phyloP scores from a whole-genome alignment of 129 eudicot genomes.

The Mikania micrantha region DNA sequence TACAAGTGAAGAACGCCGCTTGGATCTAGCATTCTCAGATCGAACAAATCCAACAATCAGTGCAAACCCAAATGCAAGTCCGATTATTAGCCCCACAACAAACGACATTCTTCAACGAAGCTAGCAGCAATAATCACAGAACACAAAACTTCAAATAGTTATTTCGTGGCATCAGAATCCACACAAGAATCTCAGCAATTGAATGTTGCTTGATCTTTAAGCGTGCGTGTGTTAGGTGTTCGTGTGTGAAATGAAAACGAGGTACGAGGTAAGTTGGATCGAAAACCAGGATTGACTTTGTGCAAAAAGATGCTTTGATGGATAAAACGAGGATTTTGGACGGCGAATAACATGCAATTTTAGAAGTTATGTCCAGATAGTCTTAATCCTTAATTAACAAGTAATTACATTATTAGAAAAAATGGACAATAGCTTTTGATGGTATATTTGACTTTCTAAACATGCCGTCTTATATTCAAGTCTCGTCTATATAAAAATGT shows the following conservation, averaged over 20 bases:
- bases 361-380: slow-evolving; percentile 9
- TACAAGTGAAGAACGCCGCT: slow-evolving; percentile 66
- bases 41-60: slow-evolving; percentile 62
- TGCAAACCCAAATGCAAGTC: slow-evolving; percentile 50
- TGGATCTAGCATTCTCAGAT: slow-evolving; percentile 78
- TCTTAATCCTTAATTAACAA: slow-evolving; percentile 12
- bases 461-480: too few species aligned
- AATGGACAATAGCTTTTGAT: too few species aligned
- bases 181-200: neutral
- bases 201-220: slow-evolving; percentile 8
- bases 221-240: neutral
- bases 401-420: too few species aligned
- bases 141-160: neutral
- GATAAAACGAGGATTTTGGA: slow-evolving; percentile 20
- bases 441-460: too few species aligned
- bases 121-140: neutral
- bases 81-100: slow-evolving; percentile 57
- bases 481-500: too few species aligned
- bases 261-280: slow-evolving; percentile 4
- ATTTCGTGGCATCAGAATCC: neutral
- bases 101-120: slow-evolving; percentile 43
- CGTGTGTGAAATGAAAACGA: neutral
- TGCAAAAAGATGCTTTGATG: slow-evolving; percentile 6
- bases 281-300: neutral
- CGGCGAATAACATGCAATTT: slow-evolving; percentile 19